phyloP scores from a whole-genome alignment of 1,284 basidiomycete genomes.

The Naganishia cerealis region DNA sequence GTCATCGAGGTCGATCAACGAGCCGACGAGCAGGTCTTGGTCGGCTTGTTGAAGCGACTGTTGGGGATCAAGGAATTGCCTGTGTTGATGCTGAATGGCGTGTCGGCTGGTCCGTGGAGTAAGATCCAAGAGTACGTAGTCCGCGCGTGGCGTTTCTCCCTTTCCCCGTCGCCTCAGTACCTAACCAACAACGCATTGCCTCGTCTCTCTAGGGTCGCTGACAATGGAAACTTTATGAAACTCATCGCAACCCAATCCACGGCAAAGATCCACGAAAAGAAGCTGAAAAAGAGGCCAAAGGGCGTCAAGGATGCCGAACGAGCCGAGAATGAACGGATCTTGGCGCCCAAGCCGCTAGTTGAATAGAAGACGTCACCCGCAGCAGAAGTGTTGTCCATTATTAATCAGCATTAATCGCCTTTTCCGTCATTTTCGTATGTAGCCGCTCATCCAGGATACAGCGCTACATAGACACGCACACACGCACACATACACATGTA shows the following conservation, averaged over 20 bases:
- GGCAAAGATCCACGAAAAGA: constrained; percentile 60
- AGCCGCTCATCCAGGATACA: too few species aligned
- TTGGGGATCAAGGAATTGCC: constrained; percentile 64
- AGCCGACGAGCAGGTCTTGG: constrained; percentile 58
- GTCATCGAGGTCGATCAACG: constrained; percentile 73
- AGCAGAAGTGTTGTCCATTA: too few species aligned
- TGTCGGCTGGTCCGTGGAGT: constrained; percentile 61
- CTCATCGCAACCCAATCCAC: constrained; percentile 2
- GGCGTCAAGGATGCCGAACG: constrained; percentile 42
- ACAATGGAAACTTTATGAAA: constrained; percentile 27
- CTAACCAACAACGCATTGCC: not conserved
- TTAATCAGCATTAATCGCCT: too few species aligned
- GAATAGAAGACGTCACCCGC: not conserved
- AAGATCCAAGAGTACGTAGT: constrained; percentile 55
- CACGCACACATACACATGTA: too few species aligned
- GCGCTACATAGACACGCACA: too few species aligned
- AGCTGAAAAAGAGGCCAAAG: constrained; percentile 43
- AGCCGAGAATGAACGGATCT: constrained; percentile 42
- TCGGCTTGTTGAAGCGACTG: constrained; percentile 61
- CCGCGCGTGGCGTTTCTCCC: not conserved
- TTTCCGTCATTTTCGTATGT: too few species aligned
- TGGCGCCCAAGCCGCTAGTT: constrained; percentile 39
- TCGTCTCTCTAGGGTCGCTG: not conserved
- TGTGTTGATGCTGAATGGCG: constrained; percentile 69
- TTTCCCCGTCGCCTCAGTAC: not conserved